Conservation (phyloP, 2,329 filamentous ascomycete genomes). For the Fusarium irregulare region DNA sequence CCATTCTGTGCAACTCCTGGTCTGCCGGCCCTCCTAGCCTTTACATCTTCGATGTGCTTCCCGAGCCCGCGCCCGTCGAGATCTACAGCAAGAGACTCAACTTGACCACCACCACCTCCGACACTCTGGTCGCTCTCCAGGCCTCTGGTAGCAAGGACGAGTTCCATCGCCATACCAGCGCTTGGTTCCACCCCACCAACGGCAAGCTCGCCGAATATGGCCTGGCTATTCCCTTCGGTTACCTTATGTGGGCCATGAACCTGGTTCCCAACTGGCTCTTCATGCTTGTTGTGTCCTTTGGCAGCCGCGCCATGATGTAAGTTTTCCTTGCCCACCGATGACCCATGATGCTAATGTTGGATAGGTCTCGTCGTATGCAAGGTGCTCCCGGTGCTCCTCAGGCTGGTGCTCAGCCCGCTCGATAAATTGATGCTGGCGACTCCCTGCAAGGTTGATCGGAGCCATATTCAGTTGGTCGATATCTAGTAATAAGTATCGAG, state of each 20-base stretch:
- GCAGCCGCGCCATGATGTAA: conserved; percentile 82
- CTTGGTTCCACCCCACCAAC: conserved; percentile 81
- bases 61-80: conserved; percentile 71
- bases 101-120: conserved; percentile 72
- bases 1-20: conserved; percentile 81
- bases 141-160: conserved; percentile 62
- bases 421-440: conserved; percentile 26
- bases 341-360: conserved; percentile 39
- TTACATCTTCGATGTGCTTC: conserved; percentile 75
- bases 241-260: conserved; percentile 73
- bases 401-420: conserved; percentile 30
- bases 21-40: conserved; percentile 71
- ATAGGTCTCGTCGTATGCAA: conserved; percentile 54
- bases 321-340: conserved; percentile 48
- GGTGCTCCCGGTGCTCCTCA: conserved; percentile 28
- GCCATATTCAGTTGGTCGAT: conserved; percentile 20
- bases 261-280: conserved; percentile 79
- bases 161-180: conserved; percentile 59
- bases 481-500: conserved; percentile 24
- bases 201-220: conserved; percentile 72
- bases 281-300: conserved; percentile 80
- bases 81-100: conserved; percentile 76
- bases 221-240: conserved; percentile 72
- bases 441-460: conserved; percentile 12
- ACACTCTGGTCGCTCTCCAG: conserved; percentile 71